Evolutionary conservation across 2,329 filamentous ascomycete species (phyloP).

Genomic region (Talaromyces sp.): DNA sequence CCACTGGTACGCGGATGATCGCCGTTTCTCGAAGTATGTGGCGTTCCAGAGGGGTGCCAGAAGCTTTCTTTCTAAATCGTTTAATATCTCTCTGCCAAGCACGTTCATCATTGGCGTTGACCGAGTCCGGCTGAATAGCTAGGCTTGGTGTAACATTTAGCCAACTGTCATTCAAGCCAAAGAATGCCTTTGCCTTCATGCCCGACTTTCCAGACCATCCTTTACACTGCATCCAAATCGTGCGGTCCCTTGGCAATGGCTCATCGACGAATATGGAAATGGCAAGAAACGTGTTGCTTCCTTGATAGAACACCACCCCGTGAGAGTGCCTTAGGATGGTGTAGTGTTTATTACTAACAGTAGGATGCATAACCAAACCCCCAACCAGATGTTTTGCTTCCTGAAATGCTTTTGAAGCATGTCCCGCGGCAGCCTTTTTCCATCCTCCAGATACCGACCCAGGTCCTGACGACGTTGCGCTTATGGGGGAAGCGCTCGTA

Average conservation of each 20-base stretch:
- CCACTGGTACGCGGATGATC: slow-evolving; percentile 62
- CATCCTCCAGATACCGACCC: background rate
- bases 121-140: slow-evolving; percentile 46
- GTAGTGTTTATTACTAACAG: slow-evolving; percentile 63
- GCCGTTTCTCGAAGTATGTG: slow-evolving; percentile 62
- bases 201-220: slow-evolving; percentile 67
- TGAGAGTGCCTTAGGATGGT: slow-evolving; percentile 65
- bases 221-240: slow-evolving; percentile 65
- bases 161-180: slow-evolving; percentile 61
- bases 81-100: slow-evolving; percentile 66
- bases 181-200: slow-evolving; percentile 62
- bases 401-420: slow-evolving; percentile 35
- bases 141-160: slow-evolving; percentile 63
- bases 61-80: slow-evolving; percentile 59
- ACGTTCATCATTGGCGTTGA: slow-evolving; percentile 59
- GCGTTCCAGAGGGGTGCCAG: slow-evolving; percentile 43
- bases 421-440: slow-evolving; percentile 9
- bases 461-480: background rate
- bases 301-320: slow-evolving; percentile 64
- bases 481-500: background rate
- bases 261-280: slow-evolving; percentile 63
- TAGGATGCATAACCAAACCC: slow-evolving; percentile 61
- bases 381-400: slow-evolving; percentile 65
- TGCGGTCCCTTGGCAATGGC: slow-evolving; percentile 56
- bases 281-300: slow-evolving; percentile 60